phyloP scores from a whole-genome alignment of 2,329 filamentous ascomycete genomes.

The Verticillium nubilum region DNA sequence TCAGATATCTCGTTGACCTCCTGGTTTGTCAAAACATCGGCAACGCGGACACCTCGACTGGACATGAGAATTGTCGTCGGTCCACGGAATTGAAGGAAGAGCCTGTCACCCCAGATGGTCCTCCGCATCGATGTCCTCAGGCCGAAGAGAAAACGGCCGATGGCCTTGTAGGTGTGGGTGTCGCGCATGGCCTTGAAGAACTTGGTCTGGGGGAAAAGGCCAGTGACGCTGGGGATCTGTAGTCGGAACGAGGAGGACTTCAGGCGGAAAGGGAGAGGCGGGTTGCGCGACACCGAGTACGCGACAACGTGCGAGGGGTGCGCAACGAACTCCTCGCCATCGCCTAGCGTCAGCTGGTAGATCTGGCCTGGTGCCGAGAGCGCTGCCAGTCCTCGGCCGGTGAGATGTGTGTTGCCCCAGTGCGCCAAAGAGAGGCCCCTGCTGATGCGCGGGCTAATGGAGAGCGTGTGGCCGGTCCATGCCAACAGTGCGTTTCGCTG shows the following conservation, averaged over 20 bases:
- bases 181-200: constrained; percentile 70
- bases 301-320: constrained; percentile 91
- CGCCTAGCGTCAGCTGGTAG: constrained; percentile 75
- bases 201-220: constrained; percentile 61
- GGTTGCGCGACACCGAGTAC: constrained; percentile 70
- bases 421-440: constrained; percentile 70
- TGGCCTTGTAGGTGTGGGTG: constrained; percentile 65
- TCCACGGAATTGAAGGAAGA: constrained; percentile 87
- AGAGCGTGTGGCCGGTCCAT: constrained; percentile 88
- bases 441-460: constrained; percentile 70
- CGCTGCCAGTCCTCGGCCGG: constrained; percentile 80
- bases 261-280: constrained; percentile 81
- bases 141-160: constrained; percentile 60
- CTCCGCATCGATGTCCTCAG: constrained; percentile 72
- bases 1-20: constrained; percentile 91
- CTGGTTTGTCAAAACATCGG: constrained; percentile 69
- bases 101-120: constrained; percentile 87
- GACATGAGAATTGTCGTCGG: constrained; percentile 84
- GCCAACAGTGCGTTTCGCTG: constrained; percentile 87
- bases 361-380: constrained; percentile 83
- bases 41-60: constrained; percentile 73
- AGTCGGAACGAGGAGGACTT: constrained; percentile 67
- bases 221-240: constrained; percentile 68
- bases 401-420: constrained; percentile 87
- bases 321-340: constrained; percentile 84